phyloP scores from a whole-genome alignment of 1,284 basidiomycete species.

The Marasmius fiardii region DNA sequence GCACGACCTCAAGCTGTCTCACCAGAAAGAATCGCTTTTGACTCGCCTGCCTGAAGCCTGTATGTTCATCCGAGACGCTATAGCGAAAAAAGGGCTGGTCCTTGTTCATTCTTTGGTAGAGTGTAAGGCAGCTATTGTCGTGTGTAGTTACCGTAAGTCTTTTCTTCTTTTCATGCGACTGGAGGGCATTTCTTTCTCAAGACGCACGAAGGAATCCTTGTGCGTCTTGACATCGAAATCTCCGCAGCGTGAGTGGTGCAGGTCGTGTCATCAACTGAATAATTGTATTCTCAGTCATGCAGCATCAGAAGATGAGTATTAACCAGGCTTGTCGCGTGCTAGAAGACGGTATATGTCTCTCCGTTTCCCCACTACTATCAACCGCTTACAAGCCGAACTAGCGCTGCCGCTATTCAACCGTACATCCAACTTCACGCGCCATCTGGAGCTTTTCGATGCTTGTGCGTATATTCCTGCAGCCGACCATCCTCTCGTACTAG shows the following conservation, averaged over 20 bases:
- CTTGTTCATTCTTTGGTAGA: conserved; percentile 66
- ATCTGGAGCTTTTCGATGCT: conserved; percentile 44
- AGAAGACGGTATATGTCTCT: conserved; percentile 35
- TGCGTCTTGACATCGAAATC: no score
- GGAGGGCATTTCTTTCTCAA: no score
- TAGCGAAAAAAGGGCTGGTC: conserved; percentile 39
- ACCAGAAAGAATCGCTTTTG: conserved; percentile 35
- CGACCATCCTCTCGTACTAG: conserved; percentile 35
- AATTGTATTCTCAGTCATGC: conserved; percentile 24
- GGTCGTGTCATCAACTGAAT: no score
- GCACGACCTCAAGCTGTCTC: conserved; percentile 36
- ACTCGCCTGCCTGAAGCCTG: conserved; percentile 41
- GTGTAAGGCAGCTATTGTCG: conserved; percentile 51
- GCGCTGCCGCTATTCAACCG: conserved; percentile 56
- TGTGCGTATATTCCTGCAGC: conserved; percentile 38
- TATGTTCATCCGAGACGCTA: conserved; percentile 38
- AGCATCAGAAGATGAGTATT: conserved; percentile 13
- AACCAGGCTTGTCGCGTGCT: conserved; percentile 23
- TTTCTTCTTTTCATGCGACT: neutral
- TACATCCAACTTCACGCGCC: conserved; percentile 43
- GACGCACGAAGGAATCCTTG: no score
- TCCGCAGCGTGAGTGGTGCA: no score
- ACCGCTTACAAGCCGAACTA: conserved; percentile 18
- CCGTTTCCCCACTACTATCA: neutral
- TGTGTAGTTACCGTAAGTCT: conserved; percentile 60